Conservation (phyloP, 176 grass and related monocot genomes). For the Aegilops umbellulata region DNA sequence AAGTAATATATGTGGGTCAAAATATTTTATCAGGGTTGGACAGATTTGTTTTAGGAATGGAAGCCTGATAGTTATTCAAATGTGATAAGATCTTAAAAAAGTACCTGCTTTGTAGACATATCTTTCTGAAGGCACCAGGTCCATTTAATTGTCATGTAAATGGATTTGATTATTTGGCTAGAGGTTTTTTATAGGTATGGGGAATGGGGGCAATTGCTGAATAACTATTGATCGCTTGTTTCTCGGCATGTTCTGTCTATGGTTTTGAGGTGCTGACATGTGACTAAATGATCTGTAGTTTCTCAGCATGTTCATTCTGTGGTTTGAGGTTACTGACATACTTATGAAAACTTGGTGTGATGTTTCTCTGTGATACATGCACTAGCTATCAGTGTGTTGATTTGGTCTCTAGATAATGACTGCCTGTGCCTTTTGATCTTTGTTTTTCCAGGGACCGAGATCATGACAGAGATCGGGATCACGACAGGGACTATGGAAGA, state of each 20-base stretch:
- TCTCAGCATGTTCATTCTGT: neutral
- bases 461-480: constrained; percentile 63
- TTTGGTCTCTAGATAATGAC: constrained; percentile 1
- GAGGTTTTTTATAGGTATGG: neutral
- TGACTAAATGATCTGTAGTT: no score
- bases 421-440: neutral
- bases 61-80: neutral
- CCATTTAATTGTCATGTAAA: neutral
- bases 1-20: neutral
- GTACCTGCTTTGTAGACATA: neutral
- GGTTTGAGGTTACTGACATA: neutral
- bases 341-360: neutral
- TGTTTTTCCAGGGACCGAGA: constrained; percentile 49
- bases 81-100: neutral
- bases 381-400: neutral
- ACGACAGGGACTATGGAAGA: constrained; percentile 52
- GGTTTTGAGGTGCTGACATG: no score
- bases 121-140: neutral
- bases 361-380: neutral
- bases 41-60: neutral
- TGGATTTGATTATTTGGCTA: neutral
- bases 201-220: neutral
- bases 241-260: neutral
- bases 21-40: neutral
- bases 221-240: neutral